These are phyloP conservation scores for Fusarium virguliforme DNA, from an alignment of 2,329 filamentous ascomycete species.

Conservation along the genomic window DNA sequence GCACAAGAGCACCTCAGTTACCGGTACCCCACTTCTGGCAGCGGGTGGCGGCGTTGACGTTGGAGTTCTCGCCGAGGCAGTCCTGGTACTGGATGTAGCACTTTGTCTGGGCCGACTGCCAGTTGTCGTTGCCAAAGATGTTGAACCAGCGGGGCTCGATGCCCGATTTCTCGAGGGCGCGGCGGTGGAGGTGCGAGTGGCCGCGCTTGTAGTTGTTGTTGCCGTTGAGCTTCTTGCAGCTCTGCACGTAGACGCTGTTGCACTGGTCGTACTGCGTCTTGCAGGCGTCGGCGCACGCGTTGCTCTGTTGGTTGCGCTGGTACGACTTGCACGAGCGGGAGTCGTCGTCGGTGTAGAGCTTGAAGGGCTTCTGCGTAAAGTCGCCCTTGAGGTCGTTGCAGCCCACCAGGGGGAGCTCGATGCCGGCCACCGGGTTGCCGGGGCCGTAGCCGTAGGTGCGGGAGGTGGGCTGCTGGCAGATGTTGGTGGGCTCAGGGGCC, in stretches of 20 bases:
- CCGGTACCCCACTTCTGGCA: slow-evolving; percentile 59
- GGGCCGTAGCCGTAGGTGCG: slow-evolving; percentile 78
- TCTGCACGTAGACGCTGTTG: slow-evolving; percentile 64
- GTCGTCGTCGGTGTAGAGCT: slow-evolving; percentile 66
- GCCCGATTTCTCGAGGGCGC: slow-evolving; percentile 47
- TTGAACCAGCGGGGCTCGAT: slow-evolving; percentile 50
- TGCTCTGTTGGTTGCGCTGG: slow-evolving; percentile 54
- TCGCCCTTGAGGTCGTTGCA: slow-evolving; percentile 68
- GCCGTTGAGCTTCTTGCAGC: slow-evolving; percentile 59
- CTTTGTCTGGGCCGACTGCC: slow-evolving; percentile 57
- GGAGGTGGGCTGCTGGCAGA: slow-evolving; percentile 69
- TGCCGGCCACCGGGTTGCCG: slow-evolving; percentile 70
- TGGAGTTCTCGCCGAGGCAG: slow-evolving; percentile 63
- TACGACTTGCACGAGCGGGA: slow-evolving; percentile 64
- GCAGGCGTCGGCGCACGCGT: slow-evolving; percentile 69
- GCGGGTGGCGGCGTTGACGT: slow-evolving; percentile 57
- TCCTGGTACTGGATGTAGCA: slow-evolving; percentile 67
- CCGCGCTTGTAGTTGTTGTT: slow-evolving; percentile 44
- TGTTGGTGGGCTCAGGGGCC: slow-evolving; percentile 65
- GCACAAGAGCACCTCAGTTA: slow-evolving; percentile 26
- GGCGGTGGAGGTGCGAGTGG: slow-evolving; percentile 47
- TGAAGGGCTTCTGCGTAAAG: slow-evolving; percentile 64
- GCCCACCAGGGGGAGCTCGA: slow-evolving; percentile 67
- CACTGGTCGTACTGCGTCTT: slow-evolving; percentile 68
- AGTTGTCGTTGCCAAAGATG: slow-evolving; percentile 53